Evolutionary conservation across 345 rosid species (phyloP).

Genomic region (Melaleuca alternifolia): DNA sequence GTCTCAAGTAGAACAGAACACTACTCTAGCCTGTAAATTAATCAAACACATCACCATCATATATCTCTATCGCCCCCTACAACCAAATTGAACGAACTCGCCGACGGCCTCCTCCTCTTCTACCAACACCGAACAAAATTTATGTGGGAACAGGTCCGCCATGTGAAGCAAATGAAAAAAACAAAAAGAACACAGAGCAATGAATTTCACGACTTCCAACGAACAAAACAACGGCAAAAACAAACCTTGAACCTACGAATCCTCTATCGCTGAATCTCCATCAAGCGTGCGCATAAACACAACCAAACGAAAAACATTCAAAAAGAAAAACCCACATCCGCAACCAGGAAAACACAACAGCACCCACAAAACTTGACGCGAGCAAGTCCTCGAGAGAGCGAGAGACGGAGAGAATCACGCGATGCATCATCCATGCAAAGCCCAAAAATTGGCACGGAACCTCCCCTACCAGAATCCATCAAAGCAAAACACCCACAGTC

Average conservation of each 20-base stretch:
- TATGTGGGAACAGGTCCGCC: neutral
- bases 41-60: neutral
- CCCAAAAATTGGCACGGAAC: neutral
- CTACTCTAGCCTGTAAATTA: neutral
- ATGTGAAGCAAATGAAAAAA: neutral
- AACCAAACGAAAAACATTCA: neutral
- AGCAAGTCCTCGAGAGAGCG: neutral
- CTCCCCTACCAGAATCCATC: neutral
- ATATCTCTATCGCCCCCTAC: neutral
- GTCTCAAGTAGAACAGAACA: neutral
- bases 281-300: neutral
- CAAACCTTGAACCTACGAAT: neutral
- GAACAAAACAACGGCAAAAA: neutral
- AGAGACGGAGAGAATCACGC: neutral
- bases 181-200: neutral
- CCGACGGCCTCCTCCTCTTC: neutral
- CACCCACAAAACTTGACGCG: neutral
- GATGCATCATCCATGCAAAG: neutral
- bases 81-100: neutral
- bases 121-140: neutral
- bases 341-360: neutral
- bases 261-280: neutral
- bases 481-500: neutral
- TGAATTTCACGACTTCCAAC: neutral
- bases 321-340: neutral